Conservation (phyloP, 2,329 filamentous ascomycete species). For the Pseudocercospora macadamiae region DNA sequence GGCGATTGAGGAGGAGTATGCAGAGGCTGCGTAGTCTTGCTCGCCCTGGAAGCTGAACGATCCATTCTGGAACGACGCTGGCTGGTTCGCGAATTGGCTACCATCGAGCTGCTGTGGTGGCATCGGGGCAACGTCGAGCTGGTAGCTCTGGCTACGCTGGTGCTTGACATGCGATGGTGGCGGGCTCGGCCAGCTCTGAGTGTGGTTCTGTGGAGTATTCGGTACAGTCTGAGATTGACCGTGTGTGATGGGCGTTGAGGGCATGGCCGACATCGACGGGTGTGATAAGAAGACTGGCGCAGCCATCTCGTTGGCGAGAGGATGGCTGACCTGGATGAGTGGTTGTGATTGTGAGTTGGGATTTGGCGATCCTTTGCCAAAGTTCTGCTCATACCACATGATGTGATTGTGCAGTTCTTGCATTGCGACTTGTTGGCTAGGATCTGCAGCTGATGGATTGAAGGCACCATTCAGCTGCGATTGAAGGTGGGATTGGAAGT, state of each 20-base stretch:
- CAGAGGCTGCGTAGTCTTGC: constrained; percentile 52
- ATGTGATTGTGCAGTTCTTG: constrained; percentile 36
- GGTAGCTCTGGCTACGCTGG: constrained; percentile 42
- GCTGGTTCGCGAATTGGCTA: constrained; percentile 16
- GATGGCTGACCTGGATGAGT: constrained; percentile 29
- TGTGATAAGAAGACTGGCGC: constrained; percentile 30
- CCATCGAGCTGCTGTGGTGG: constrained; percentile 44
- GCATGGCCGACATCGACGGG: constrained; percentile 29
- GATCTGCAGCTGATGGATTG: constrained; percentile 23
- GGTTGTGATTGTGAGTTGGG: constrained; percentile 21
- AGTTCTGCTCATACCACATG: constrained; percentile 35
- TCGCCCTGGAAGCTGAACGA: constrained; percentile 41
- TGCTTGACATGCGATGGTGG: constrained; percentile 36
- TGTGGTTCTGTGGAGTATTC: constrained; percentile 48
- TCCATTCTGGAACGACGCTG: constrained; percentile 39
- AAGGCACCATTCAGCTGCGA: constrained; percentile 51
- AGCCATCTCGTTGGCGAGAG: constrained; percentile 24
- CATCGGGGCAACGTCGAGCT: constrained; percentile 59
- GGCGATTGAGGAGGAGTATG: constrained; percentile 52
- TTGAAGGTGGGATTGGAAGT: constrained; percentile 53
- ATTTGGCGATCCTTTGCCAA: constrained; percentile 25
- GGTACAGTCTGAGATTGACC: constrained; percentile 53
- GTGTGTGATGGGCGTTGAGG: constrained; percentile 36
- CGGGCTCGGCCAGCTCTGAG: constrained; percentile 40
- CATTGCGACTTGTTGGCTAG: constrained; percentile 29